Evolutionary conservation across 345 rosid species (phyloP).

Genomic region (Erucastrum elatum): DNA sequence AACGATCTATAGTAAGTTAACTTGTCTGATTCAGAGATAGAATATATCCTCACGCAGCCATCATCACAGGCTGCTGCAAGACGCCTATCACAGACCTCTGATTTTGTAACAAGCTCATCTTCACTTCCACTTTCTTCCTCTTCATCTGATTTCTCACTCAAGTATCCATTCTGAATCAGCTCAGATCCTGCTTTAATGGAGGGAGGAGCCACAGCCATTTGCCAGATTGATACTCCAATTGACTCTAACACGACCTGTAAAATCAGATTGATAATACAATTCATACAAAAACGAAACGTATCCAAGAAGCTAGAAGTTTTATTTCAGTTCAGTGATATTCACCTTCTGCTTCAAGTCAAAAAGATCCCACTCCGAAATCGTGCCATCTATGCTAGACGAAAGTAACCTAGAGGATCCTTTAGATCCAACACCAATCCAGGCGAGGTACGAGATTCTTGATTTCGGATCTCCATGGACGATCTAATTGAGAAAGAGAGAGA

Average conservation of each 20-base stretch:
- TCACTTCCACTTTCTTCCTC: constrained; percentile 60
- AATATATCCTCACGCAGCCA: constrained; percentile 77
- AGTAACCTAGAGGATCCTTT: constrained; percentile 63
- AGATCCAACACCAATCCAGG: constrained; percentile 62
- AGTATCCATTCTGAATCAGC: constrained; percentile 52
- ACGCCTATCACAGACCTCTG: constrained; percentile 42
- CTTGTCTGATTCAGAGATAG: constrained; percentile 53
- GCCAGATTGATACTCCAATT: constrained; percentile 89
- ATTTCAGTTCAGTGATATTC: not conserved
- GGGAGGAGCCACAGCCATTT: constrained; percentile 71
- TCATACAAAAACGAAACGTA: too few relatives aligned
- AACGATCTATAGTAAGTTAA: constrained; percentile 63
- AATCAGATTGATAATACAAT: constrained; percentile 7
- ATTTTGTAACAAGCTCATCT: constrained; percentile 47
- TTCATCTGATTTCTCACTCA: constrained; percentile 44
- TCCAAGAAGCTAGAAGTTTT: not conserved
- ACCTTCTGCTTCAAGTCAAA: constrained; percentile 82
- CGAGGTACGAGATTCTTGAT: constrained; percentile 76
- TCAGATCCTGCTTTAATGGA: constrained; percentile 34
- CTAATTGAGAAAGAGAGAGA: constrained; percentile 33
- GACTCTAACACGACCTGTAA: constrained; percentile 67
- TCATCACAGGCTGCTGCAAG: constrained; percentile 91
- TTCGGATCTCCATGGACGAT: constrained; percentile 74
- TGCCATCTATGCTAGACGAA: constrained; percentile 85
- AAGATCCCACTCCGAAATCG: constrained; percentile 85